Evolutionary conservation across 371 early-diverging fungal species (phyloP).

Genomic region (Cokeromyces recurvatus): DNA sequence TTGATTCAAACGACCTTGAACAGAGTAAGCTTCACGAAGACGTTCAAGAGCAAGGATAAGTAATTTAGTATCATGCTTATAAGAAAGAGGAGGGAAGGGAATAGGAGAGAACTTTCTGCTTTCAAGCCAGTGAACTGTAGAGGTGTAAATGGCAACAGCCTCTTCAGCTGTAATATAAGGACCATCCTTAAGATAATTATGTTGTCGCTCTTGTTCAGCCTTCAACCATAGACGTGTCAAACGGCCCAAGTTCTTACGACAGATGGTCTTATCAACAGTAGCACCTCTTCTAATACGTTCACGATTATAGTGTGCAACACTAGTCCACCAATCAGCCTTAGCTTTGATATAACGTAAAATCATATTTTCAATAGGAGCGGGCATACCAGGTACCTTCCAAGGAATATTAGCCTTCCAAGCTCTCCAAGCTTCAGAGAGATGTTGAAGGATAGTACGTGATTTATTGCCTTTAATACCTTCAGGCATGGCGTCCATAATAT

Average conservation of each 20-base stretch:
- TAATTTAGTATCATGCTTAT: constrained; percentile 98
- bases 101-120: constrained; percentile 96
- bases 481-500: constrained; percentile 98
- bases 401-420: constrained; percentile 99
- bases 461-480: constrained; percentile 97
- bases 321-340: constrained; percentile 99
- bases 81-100: constrained; percentile 97
- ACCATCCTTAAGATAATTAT: constrained; percentile 97
- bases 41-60: constrained; percentile 94
- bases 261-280: constrained; percentile 98
- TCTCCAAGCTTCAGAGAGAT: constrained; percentile 98
- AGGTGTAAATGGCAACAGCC: constrained; percentile 96
- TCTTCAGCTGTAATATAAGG: constrained; percentile 97
- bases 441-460: constrained; percentile 93
- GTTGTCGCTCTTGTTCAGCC: constrained; percentile 98
- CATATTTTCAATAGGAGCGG: constrained; percentile 97
- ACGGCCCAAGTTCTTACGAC: constrained; percentile 97
- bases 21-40: constrained; percentile 93
- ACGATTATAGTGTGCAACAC: constrained; percentile 96
- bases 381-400: constrained; percentile 98
- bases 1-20: constrained; percentile 93
- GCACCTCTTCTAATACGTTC: constrained; percentile 98
- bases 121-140: constrained; percentile 98
- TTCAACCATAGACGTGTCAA: constrained; percentile 98
- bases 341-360: constrained; percentile 97